Base-by-base conservation (phyloP, 2,329 filamentous ascomycete species). In the Epicoccum sorghinum region DNA sequence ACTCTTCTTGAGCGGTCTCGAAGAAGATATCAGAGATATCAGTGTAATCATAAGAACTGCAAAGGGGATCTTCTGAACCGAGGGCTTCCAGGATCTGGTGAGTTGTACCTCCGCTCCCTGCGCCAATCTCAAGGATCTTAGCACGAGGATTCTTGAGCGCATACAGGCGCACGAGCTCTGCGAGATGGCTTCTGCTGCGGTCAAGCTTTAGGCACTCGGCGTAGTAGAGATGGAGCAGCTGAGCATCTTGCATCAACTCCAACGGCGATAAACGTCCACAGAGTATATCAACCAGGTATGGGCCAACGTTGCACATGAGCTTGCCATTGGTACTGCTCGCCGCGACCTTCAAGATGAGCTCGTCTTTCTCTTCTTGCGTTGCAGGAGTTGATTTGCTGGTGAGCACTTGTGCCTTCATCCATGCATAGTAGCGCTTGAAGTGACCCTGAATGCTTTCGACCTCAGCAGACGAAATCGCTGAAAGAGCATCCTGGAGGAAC, bases 21-120 rank as follows among this genome's bases (percentile, higher is more conserved):
- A 68, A 59, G 29, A 66, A 65, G 25, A 45, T 46, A 2, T 61
- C 59, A 0, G 55, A 60, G 5, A 67, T 57, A 18, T 68, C 65
- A 0, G 64, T 68, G 30, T 59, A 66, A 4, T 51, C 55, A 23
- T 66, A 68, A 12, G 36, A 51, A 48, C n/a, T 41, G 18, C 27
- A 33, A 12, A 40, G 27, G 3, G 27, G 38, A 30, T 36, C 42
- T 8, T 43, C 42, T 3, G n/a, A 46, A 1, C 52, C 43, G 3
- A 62, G 44, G 4, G 58, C 58, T 32, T 58, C 33, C 2, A 64
- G 8, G 0, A 56, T 60, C 1, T 47, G 60, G 10, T 58, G 45
- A 2, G 60, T 61, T 8, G 59, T 52, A 9, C 57, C 59, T 6
- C 61, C 61, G 12, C 53, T 64, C 0, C 61, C 61, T 23, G 59